Conservation (phyloP, 1,284 basidiomycete genomes). For the Ceratobasidium theobromae region DNA sequence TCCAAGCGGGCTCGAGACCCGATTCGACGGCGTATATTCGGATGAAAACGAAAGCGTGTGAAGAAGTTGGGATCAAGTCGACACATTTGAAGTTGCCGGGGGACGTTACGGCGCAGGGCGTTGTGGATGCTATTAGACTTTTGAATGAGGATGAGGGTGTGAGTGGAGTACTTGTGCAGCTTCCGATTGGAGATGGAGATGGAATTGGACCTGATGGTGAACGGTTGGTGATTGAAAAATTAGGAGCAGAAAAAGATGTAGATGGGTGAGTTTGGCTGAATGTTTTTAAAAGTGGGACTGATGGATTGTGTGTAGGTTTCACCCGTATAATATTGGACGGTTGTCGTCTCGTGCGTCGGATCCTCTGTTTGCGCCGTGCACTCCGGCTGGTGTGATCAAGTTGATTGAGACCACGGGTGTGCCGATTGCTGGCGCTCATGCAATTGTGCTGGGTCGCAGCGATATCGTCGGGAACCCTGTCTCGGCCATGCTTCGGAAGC, state of each 20-base stretch:
- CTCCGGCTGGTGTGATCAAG: slow-evolving; percentile 89
- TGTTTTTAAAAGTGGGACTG: not conserved
- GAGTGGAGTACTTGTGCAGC: slow-evolving; percentile 93
- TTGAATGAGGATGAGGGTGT: slow-evolving; percentile 84
- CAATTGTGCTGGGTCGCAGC: slow-evolving; percentile 93
- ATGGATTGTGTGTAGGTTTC: slow-evolving; percentile 62
- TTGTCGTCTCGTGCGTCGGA: slow-evolving; percentile 87
- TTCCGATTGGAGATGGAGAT: slow-evolving; percentile 88
- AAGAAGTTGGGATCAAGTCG: slow-evolving; percentile 91
- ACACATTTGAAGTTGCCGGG: slow-evolving; percentile 78
- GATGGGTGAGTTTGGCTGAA: slow-evolving; percentile 69
- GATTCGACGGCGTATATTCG: slow-evolving; percentile 94
- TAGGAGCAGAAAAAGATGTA: slow-evolving; percentile 93
- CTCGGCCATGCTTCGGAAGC: slow-evolving; percentile 83
- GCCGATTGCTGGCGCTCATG: slow-evolving; percentile 71
- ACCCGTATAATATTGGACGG: slow-evolving; percentile 98
- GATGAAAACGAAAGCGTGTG: slow-evolving; percentile 96
- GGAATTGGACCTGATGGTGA: slow-evolving; percentile 85
- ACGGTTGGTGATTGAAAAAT: slow-evolving; percentile 89
- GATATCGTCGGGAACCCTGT: slow-evolving; percentile 99
- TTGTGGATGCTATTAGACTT: slow-evolving; percentile 75
- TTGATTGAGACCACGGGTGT: slow-evolving; percentile 86
- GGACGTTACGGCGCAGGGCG: slow-evolving; percentile 70
- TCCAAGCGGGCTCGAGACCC: slow-evolving; percentile 90
- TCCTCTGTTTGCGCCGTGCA: slow-evolving; percentile 94